These are phyloP conservation scores for Podospora comata DNA, from an alignment of 495 filamentous ascomycete genomes.

Conservation along the genomic window DNA sequence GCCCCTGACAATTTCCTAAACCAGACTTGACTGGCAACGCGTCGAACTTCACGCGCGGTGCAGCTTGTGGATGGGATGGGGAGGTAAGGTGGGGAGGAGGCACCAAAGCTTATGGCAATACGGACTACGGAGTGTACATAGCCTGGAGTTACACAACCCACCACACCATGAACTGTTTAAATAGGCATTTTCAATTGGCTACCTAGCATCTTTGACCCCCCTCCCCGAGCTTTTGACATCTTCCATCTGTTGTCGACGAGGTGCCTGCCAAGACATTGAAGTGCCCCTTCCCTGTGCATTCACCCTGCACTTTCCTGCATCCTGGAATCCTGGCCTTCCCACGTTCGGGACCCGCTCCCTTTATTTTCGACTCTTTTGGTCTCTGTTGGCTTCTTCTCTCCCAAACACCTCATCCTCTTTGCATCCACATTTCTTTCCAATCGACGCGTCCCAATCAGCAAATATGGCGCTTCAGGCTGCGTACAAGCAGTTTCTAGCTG, in stretches of 20 bases:
- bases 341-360: constrained; percentile 12
- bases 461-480: constrained; percentile 38
- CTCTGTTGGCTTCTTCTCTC: constrained; percentile 9
- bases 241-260: neutral
- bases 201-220: no score
- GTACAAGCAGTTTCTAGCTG: constrained; percentile 77
- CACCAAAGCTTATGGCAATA: constrained; percentile 2
- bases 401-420: neutral
- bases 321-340: constrained; percentile 14
- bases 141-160: no score
- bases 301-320: constrained; percentile 10
- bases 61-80: no score
- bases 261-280: constrained; percentile 16
- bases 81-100: constrained; percentile 15
- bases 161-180: no score
- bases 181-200: no score
- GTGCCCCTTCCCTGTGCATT: constrained; percentile 27
- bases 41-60: no score
- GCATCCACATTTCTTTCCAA: neutral
- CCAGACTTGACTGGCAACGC: neutral
- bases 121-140: neutral
- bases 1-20: neutral
- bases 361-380: constrained; percentile 17
- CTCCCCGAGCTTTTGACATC: no score
- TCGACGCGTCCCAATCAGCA: neutral